Evolutionary conservation across 805 yeast species (phyloP), one percentile per base, ranked within the genome.

Genomic region (Hanseniaspora lindneri): DNA sequence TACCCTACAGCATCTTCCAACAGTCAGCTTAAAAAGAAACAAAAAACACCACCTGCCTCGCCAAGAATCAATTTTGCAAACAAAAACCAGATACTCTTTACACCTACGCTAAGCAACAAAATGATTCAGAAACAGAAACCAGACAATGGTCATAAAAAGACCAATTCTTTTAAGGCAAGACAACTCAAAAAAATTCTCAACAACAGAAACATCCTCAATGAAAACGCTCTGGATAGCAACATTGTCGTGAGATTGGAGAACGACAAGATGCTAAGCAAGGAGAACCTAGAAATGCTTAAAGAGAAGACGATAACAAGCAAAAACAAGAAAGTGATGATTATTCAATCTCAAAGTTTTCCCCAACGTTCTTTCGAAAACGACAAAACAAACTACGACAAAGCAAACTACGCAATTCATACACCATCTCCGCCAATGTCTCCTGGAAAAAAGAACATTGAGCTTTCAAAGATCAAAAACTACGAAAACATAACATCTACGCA

Each of bases 81-180:
- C 40, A 43, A 43, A 35, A 43, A 41, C 21, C 49, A 50, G 50
- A 23, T 51, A 16, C 49, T 49, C 10, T 59, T 58, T 41, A 59
- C 58, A 34, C 58, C 63, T 3, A 51, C 58, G 17, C 47, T 60
- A 20, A 60, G 63, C 39, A 56, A 55, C 16, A 58, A 59, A 33
- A 47, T 64, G 46, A 58, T 64, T 19, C 60, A 62, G n/a, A 62
- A 58, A 47, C 29, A 49, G 49, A 39, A 55, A 54, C 41, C 40
- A 49, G 35, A 27, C 24, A 13, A 33, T 16, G 23, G 41, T 25
- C 67, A 64, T 49, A 63, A 59, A 51, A 64, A 64, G 47, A 61
- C 65, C 2, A 62, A 63, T 49, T 61, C 66, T 42, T 64, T 63
- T 47, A 64, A 63, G 52, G 66, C 66, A 2, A 52, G 62, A 47